phyloP scores from a whole-genome alignment of 176 grass and related monocot genomes.

The Eleusine indica region DNA sequence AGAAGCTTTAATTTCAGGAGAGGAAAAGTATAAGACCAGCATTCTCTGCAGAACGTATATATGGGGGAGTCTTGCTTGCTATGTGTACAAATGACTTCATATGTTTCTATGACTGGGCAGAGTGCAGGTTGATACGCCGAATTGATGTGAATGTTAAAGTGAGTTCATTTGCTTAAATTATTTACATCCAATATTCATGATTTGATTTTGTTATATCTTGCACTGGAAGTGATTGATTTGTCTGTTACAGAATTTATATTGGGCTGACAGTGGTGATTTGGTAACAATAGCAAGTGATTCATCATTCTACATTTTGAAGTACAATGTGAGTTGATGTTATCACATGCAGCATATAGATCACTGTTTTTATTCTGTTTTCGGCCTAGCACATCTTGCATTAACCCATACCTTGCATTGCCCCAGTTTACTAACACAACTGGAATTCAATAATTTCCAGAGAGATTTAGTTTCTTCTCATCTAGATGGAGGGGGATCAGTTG shows the following conservation, averaged over 20 bases:
- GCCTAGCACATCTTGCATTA: not conserved
- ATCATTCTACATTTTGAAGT: conserved; percentile 90
- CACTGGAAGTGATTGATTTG: not conserved
- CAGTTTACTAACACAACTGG: conserved; percentile 15
- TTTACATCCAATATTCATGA: not conserved
- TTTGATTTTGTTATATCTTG: conserved; percentile 11
- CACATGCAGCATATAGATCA: not conserved
- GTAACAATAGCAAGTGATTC: conserved; percentile 77
- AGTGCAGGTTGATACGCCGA: conserved; percentile 78
- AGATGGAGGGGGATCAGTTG: conserved; percentile 53
- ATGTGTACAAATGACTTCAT: conserved; percentile 97
- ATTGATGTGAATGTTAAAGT: conserved; percentile 88
- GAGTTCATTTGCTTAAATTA: conserved; percentile 29
- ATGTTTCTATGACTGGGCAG: conserved; percentile 92
- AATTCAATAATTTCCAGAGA: conserved; percentile 41
- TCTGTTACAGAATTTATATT: conserved; percentile 77
- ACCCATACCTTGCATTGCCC: not conserved
- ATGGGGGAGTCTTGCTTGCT: conserved; percentile 68
- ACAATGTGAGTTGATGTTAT: conserved; percentile 70
- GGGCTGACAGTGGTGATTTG: conserved; percentile 86
- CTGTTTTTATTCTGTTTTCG: not conserved
- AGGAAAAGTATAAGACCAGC: conserved; percentile 73
- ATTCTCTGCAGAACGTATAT: conserved; percentile 71
- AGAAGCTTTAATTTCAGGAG: conserved; percentile 62
- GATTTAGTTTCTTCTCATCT: conserved; percentile 71